These are phyloP conservation scores for Suhomyces faveliae DNA, from an alignment of 805 yeast genomes.

Conservation along the genomic window DNA sequence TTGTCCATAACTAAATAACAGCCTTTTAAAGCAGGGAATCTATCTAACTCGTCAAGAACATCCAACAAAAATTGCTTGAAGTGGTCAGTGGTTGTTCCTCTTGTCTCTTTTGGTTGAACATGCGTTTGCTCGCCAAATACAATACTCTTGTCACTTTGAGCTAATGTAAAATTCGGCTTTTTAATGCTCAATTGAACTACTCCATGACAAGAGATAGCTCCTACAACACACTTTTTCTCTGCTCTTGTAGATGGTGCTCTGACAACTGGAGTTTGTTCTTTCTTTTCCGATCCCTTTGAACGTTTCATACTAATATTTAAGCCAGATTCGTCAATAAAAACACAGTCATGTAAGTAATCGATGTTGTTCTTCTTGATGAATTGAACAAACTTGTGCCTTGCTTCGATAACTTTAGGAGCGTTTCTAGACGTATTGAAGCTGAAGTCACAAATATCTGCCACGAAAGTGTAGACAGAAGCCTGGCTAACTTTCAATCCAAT, in stretches of 20 bases:
- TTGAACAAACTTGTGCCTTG: not conserved
- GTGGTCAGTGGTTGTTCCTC: slow-evolving; percentile 12
- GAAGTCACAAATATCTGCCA: not conserved
- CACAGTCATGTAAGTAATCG: not conserved
- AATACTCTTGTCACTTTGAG: not conserved
- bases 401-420: not conserved
- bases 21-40: slow-evolving; percentile 1
- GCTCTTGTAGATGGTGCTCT: slow-evolving; percentile 9
- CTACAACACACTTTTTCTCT: slow-evolving; percentile 8
- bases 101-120: slow-evolving; percentile 2
- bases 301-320: slow-evolving; percentile 12
- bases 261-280: slow-evolving; percentile 12
- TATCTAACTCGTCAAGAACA: slow-evolving; percentile 8
- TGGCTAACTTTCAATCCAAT: not conserved
- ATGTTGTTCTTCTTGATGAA: not conserved
- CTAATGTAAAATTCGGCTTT: slow-evolving; percentile 8
- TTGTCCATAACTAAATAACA: slow-evolving; percentile 13
- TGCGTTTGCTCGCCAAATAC: not conserved
- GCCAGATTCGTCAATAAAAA: slow-evolving; percentile 16
- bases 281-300: slow-evolving; percentile 9
- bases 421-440: slow-evolving; percentile 4
- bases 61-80: slow-evolving; percentile 12
- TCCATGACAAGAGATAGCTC: slow-evolving; percentile 8
- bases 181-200: slow-evolving; percentile 10
- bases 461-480: not conserved